Percentiles rank a stretch among this genome's conserved stretches.
Evolutionary conservation across 208 protist species (phyloP).

Genomic region (Entamoeba moshkovskii): DNA sequence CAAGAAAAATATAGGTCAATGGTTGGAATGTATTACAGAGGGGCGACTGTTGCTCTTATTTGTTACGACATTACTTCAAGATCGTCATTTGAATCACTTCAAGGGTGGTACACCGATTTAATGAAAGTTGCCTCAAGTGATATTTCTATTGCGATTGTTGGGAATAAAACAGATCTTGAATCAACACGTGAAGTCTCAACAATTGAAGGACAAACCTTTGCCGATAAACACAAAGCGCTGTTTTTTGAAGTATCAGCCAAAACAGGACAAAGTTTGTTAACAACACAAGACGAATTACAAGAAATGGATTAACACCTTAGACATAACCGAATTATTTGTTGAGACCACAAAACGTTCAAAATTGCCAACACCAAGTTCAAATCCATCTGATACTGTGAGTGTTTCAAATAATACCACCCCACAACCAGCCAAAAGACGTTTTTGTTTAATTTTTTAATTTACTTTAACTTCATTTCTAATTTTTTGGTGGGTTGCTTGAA

Average conservation of each 20-base stretch:
- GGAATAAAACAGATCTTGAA: conserved; percentile 3
- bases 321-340: not conserved
- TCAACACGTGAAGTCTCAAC: not conserved
- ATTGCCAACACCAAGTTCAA: not conserved
- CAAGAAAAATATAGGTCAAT: not conserved
- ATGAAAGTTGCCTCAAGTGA: not conserved
- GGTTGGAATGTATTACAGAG: conserved; percentile 11
- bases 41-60: not conserved
- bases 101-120: conserved; percentile 11
- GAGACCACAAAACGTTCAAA: not conserved
- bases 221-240: not conserved
- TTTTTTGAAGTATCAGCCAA: conserved; percentile 10
- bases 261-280: not conserved
- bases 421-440: not conserved
- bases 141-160: conserved; percentile 12
- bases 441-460: not conserved
- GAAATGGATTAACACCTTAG: no score
- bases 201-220: not conserved
- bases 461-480: not conserved
- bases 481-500: not conserved
- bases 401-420: not conserved
- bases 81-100: conserved; percentile 2
- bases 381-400: not conserved
- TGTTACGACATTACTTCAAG: conserved; percentile 4
- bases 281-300: no score